Evolutionary conservation across 192 early-diverging fungal genomes (phyloP).

Genomic region (Umbelopsis sp.): DNA sequence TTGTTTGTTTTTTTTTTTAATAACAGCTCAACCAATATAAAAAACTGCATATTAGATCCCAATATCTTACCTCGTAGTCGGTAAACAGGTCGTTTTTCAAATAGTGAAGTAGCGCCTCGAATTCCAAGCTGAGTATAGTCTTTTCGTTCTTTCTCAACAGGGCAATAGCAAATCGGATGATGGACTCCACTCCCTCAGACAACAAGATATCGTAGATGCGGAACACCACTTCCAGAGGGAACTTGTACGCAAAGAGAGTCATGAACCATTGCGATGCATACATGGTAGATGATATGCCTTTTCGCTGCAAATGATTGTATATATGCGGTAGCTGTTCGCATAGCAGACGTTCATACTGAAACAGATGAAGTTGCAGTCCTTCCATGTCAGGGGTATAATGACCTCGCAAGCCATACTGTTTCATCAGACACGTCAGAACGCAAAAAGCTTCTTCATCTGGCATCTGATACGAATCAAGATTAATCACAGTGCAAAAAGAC

Average conservation of each 20-base stretch:
- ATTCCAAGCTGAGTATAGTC: constrained; percentile 72
- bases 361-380: constrained; percentile 81
- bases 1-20: constrained; percentile 53
- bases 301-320: constrained; percentile 69
- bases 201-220: constrained; percentile 90
- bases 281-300: constrained; percentile 85
- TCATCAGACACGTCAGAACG: constrained; percentile 86
- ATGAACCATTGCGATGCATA: constrained; percentile 98
- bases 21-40: neutral
- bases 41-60: too few species aligned
- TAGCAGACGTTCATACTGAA: constrained; percentile 86
- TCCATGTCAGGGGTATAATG: constrained; percentile 90
- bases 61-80: constrained; percentile 71
- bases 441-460: constrained; percentile 95
- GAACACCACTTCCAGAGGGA: constrained; percentile 85
- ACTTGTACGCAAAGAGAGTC: constrained; percentile 95
- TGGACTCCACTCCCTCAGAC: constrained; percentile 83
- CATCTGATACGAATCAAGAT: constrained; percentile 57
- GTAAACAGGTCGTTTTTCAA: constrained; percentile 87
- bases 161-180: constrained; percentile 82
- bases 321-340: constrained; percentile 77
- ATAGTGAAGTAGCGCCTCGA: constrained; percentile 81
- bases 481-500: neutral
- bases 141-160: constrained; percentile 80
- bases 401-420: constrained; percentile 79